Percentiles rank a stretch among this genome's conserved stretches.
These are phyloP conservation scores for Plasmodium knowlesi DNA, from an alignment of 169 alveolate genomes.

Conservation along the genomic window DNA sequence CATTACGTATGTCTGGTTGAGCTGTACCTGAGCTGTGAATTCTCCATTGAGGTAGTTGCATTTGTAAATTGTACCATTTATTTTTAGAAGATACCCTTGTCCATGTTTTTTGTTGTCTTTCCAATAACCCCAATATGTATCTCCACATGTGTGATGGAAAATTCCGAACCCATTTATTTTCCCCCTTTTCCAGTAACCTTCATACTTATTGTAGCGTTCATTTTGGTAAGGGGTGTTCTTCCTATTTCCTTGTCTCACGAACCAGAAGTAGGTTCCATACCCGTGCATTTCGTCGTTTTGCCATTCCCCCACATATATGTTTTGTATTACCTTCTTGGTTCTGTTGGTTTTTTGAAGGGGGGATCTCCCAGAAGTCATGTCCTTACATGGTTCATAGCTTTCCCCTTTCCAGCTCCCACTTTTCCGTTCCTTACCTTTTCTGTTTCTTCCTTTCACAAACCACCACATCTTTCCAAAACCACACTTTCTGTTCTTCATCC, in stretches of 20 bases:
- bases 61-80: neutral
- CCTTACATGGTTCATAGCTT: neutral
- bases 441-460: neutral
- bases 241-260: neutral
- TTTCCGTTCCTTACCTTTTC: no score
- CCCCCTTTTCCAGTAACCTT: conserved; percentile 53
- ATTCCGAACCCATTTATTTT: conserved; percentile 43
- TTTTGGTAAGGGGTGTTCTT: neutral
- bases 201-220: conserved; percentile 32
- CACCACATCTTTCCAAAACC: conserved; percentile 45
- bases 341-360: neutral
- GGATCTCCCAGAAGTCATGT: neutral
- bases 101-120: conserved; percentile 48
- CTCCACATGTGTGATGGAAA: conserved; percentile 36
- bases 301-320: conserved; percentile 41
- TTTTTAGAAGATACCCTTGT: conserved; percentile 1
- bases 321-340: neutral
- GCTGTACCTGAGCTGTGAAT: neutral
- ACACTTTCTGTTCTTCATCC: conserved; percentile 31
- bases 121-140: conserved; percentile 60
- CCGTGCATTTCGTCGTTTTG: conserved; percentile 30
- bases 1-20: conserved; percentile 4
- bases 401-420: neutral
- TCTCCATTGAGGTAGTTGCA: conserved; percentile 10
- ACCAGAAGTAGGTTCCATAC: conserved; percentile 35